Evolutionary conservation across 257 asterid genomes (phyloP), one percentile per base, ranked within the genome.

Genomic region (Plantago major): DNA sequence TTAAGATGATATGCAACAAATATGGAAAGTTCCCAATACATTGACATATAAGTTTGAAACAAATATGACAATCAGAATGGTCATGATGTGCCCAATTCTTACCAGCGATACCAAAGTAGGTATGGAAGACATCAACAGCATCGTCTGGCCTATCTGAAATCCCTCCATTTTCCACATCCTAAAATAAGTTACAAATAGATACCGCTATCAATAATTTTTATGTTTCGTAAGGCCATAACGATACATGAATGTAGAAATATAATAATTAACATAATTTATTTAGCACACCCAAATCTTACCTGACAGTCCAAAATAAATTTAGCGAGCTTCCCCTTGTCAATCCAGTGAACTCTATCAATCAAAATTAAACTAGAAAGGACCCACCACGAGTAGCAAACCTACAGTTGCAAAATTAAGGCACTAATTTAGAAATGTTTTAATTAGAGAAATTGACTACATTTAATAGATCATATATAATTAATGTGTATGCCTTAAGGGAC

Each of bases 351-450:
- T 68, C 97, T 78, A 67, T 86, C 96, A 2, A 92, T 92, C 88
- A 92, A 81, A 74, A 83, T 86, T 75, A 92, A 86, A 66, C 99
- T 89, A 60, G 89, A 78, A 55, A 92, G 96, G 65, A 92, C 99
- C 99, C 97, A 92, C 99, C 99, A 92, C 5, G 99, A 86, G 74
- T 92, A 92, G 85, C 99, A 89, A 10, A 92, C 99, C 99, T 92
- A 84, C n/a, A 60, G 42, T 67, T 16, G 69, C 45, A 40, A 5
- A 77, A 43, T 30, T 30, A 12, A 43, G 11, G n/a, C 19, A 68
- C 19, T 38, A 63, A 33, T 59, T 42, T 19, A 55, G 48, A 52
- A 54, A 18, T 59, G 42, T 33, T 46, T 55, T 10, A 55, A 6
- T 26, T n/a, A n/a, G n/a, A n/a, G n/a, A n/a, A n/a, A n/a, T n/a